phyloP scores from a whole-genome alignment of 2,329 filamentous ascomycete genomes.

The Xylariaceae sp. region DNA sequence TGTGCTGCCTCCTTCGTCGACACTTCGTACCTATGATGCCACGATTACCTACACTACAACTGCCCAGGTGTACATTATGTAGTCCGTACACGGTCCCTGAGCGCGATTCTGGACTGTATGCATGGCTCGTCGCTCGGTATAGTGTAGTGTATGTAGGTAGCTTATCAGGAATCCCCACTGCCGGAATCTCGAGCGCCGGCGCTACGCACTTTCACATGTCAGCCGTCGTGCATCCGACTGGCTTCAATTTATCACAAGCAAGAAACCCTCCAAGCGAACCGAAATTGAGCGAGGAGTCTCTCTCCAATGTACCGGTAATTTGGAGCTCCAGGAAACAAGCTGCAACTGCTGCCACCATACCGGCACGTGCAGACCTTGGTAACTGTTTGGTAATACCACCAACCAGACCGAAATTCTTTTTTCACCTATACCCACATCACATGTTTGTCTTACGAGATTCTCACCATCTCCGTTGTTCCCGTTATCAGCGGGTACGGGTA shows the following conservation, averaged over 20 bases:
- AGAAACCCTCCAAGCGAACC: background rate
- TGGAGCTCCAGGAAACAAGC: too few species aligned
- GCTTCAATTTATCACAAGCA: background rate
- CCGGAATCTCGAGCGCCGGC: too few species aligned
- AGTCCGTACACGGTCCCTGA: background rate
- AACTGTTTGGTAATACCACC: too few species aligned
- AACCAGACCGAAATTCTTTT: too few species aligned
- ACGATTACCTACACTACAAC: background rate
- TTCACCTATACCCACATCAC: background rate
- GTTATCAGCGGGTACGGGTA: background rate
- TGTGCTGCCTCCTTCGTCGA: too few species aligned
- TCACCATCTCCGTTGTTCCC: too few species aligned
- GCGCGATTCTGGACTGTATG: background rate
- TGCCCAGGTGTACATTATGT: too few species aligned
- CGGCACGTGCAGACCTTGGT: too few species aligned
- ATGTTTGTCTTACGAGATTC: background rate
- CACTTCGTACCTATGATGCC: background rate
- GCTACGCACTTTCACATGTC: conserved; percentile 2
- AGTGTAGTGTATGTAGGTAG: too few species aligned
- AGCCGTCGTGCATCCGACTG: background rate
- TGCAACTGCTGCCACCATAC: too few species aligned
- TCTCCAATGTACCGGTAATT: background rate
- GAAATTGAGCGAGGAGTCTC: background rate
- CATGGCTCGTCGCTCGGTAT: too few species aligned
- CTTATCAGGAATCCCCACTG: too few species aligned